Evolutionary conservation across 2,329 filamentous ascomycete species (phyloP).

Genomic region (Septoria petroselini): DNA sequence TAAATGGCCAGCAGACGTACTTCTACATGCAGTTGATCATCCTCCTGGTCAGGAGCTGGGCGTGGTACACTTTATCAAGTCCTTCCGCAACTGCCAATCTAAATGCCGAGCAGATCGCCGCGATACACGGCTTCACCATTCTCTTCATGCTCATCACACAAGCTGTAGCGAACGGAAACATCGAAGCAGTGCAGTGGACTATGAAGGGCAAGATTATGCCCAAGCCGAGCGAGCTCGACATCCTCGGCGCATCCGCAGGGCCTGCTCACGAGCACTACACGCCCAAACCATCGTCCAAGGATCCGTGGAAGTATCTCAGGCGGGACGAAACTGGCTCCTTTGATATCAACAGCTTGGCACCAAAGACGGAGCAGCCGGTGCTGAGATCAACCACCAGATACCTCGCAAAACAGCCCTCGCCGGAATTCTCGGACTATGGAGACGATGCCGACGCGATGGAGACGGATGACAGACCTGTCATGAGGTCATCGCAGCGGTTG

Average conservation of each 20-base stretch:
- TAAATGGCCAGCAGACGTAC: constrained; percentile 55
- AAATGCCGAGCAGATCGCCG: constrained; percentile 40
- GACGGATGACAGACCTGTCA: constrained; percentile 55
- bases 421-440: constrained; percentile 28
- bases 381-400: constrained; percentile 17
- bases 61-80: constrained; percentile 35
- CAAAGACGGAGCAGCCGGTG: constrained; percentile 23
- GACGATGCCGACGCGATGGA: constrained; percentile 63
- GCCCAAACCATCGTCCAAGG: constrained; percentile 30
- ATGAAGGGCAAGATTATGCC: constrained; percentile 36
- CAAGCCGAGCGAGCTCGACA: constrained; percentile 32
- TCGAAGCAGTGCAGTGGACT: constrained; percentile 32
- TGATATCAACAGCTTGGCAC: constrained; percentile 37
- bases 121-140: constrained; percentile 56
- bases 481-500: constrained; percentile 22
- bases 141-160: constrained; percentile 48
- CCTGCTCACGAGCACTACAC: constrained; percentile 27
- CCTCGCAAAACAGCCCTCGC: constrained; percentile 26
- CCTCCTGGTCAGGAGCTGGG: constrained; percentile 53
- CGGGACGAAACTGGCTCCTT: constrained; percentile 35
- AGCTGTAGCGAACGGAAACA: constrained; percentile 26
- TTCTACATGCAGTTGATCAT: constrained; percentile 63
- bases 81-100: constrained; percentile 18
- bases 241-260: constrained; percentile 32
- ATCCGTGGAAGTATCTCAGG: constrained; percentile 31